These are phyloP conservation scores for Pleurotus platypus DNA, from an alignment of 768 basidiomycete genomes.

Conservation along the genomic window DNA sequence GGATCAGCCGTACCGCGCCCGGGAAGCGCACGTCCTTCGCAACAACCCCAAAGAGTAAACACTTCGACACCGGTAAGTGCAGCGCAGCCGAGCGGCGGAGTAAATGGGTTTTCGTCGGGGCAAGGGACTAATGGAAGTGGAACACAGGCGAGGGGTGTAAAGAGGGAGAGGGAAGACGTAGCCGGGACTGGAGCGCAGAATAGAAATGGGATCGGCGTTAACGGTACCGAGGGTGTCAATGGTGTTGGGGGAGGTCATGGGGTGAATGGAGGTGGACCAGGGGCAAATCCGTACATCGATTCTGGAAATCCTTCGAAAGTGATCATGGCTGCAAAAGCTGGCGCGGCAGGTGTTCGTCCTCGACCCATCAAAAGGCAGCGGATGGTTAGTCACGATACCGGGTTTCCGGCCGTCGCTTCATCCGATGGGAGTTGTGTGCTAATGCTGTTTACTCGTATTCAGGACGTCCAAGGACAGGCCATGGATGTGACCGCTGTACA, in stretches of 20 bases:
- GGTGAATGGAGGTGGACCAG: conserved; percentile 30
- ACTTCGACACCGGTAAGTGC: conserved; percentile 6
- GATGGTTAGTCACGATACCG: conserved; percentile 45
- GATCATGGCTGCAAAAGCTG: conserved; percentile 53
- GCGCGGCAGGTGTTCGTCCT: conserved; percentile 53
- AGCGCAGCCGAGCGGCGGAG: conserved; percentile 6
- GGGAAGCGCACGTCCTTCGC: conserved; percentile 11
- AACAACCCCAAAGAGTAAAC: conserved; percentile 12
- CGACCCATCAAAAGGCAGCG: conserved; percentile 75
- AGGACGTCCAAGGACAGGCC: conserved; percentile 67
- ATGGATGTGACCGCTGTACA: conserved; percentile 51
- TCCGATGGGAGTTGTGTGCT: too few relatives aligned
- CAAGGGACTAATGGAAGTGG: conserved; percentile 30
- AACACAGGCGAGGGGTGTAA: conserved; percentile 32
- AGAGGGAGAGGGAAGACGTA: conserved; percentile 37
- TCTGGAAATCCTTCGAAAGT: conserved; percentile 15
- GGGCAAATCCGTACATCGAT: conserved; percentile 12
- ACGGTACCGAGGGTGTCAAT: conserved; percentile 22
- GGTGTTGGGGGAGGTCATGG: conserved; percentile 21
- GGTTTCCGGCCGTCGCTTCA: conserved; percentile 6
- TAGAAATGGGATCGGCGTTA: conserved; percentile 11
- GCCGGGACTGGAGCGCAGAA: not conserved
- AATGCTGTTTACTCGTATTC: conserved; percentile 2
- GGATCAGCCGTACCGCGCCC: conserved; percentile 21
- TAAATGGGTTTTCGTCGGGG: conserved; percentile 17